phyloP scores from a whole-genome alignment of 345 rosid genomes.

The Boechera divaricarpa region DNA sequence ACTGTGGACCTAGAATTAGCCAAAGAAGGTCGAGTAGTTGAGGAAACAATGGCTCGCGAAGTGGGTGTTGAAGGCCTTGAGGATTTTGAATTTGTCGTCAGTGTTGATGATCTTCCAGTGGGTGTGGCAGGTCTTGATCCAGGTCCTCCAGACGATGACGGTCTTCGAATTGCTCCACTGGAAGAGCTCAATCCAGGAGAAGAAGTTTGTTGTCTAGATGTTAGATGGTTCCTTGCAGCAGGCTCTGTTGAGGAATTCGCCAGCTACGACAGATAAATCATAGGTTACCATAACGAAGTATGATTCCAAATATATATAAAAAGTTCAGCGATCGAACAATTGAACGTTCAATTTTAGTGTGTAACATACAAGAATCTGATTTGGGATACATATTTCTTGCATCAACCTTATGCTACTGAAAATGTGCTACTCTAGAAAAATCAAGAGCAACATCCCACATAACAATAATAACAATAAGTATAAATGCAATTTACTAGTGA shows the following conservation, averaged over 20 bases:
- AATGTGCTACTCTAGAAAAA: background rate
- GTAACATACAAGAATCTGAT: conserved; percentile 4
- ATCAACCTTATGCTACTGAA: background rate
- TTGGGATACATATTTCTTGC: no score
- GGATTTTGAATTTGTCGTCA: conserved; percentile 61
- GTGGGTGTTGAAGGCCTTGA: conserved; percentile 90
- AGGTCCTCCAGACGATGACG: conserved; percentile 94
- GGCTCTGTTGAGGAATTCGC: conserved; percentile 73
- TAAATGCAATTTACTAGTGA: background rate
- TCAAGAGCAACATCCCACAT: background rate
- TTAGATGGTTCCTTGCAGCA: conserved; percentile 60
- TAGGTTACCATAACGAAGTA: conserved; percentile 27
- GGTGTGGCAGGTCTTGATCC: conserved; percentile 95
- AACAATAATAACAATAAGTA: background rate
- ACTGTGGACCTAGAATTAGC: conserved; percentile 46
- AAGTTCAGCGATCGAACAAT: background rate
- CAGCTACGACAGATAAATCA: conserved; percentile 56
- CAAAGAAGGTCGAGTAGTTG: conserved; percentile 51
- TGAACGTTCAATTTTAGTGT: background rate
- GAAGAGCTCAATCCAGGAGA: conserved; percentile 80
- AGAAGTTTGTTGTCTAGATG: conserved; percentile 66
- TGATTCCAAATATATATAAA: conserved; percentile 22
- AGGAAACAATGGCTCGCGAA: conserved; percentile 69
- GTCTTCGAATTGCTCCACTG: conserved; percentile 68
- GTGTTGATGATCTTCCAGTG: conserved; percentile 66